Evolutionary conservation across 805 yeast species (phyloP), one percentile per base, ranked within the genome.

Genomic region (Priceomyces fermenticarens): DNA sequence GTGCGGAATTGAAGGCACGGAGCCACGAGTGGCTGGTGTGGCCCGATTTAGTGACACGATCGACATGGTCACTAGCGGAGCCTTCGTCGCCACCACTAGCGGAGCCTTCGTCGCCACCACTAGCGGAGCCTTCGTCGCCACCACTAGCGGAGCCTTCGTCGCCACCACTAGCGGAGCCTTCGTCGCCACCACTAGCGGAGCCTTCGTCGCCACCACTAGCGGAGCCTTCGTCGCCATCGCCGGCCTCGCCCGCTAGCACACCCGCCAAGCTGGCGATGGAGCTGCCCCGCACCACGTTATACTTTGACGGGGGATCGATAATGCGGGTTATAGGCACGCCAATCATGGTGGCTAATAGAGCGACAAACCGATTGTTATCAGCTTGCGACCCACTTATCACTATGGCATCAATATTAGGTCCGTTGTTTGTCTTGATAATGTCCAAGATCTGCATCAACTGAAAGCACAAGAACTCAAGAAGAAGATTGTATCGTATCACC

Each of bases 331-430:
- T 33, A 6, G 32, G 23, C 14, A 40, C 20, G 13, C 11, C 30
- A 14, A 39, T 23, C 5, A 30, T 10, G n/a, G 15, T 11, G 11
- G 39, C 25, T 23, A 43, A 26, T 11, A 43, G 30, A n/a, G 38
- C 28, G 16, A 74, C 48, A 27, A 77, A 61, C 39, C 80, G 51
- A 3, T 15, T 10, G 46, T 80, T 80, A 32, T 65, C 63, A 3
- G 76, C 76, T 51, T 78, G 83, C 28, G 81, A 73, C 3, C 85
- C 85, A 47, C 73, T 65, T 2, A 78, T 56, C n/a, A 63, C 48
- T 6, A 80, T 53, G 9, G 58, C 57, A 2, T 49, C 45, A 4
- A 75, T 46, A 10, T 47, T 41, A 0, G 56, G 53, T 6, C 56
- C 53, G 1, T 45, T 35, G 3, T 39, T 30, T 20, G 13, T 27